Evolutionary conservation across 2,329 filamentous ascomycete genomes (phyloP).

Genomic region (Ophiostoma novo-ulmi): DNA sequence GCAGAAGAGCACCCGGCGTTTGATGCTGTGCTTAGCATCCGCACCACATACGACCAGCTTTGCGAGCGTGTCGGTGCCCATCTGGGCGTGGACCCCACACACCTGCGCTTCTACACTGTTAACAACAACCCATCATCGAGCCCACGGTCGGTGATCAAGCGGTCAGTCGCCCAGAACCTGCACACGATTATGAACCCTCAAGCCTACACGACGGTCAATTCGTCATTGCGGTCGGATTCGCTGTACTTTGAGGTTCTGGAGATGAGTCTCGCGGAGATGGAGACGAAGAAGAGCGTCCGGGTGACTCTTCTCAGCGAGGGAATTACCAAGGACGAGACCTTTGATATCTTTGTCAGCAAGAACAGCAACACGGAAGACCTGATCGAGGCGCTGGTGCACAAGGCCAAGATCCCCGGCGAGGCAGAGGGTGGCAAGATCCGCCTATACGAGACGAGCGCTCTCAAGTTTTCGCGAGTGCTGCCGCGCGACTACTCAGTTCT

Average conservation of each 20-base stretch:
- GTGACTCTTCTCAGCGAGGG: constrained; percentile 83
- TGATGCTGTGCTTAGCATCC: constrained; percentile 72
- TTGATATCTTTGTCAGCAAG: constrained; percentile 82
- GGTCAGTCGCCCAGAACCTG: constrained; percentile 64
- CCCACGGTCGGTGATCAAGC: constrained; percentile 72
- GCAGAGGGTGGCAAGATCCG: constrained; percentile 63
- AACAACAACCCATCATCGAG: constrained; percentile 65
- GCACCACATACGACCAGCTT: constrained; percentile 84
- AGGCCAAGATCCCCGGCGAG: constrained; percentile 73
- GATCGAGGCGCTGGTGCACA: constrained; percentile 69
- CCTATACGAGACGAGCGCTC: constrained; percentile 75
- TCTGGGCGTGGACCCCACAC: constrained; percentile 71
- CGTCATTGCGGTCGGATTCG: constrained; percentile 66
- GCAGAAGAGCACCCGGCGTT: constrained; percentile 61
- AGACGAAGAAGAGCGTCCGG: constrained; percentile 84
- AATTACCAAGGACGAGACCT: constrained; percentile 78
- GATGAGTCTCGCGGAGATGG: constrained; percentile 86
- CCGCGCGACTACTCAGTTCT: constrained; percentile 65
- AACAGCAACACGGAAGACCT: constrained; percentile 76
- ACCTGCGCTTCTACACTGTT: constrained; percentile 87
- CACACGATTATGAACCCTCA: constrained; percentile 71
- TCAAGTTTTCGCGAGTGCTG: constrained; percentile 80
- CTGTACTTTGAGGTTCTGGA: constrained; percentile 92
- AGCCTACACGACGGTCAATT: constrained; percentile 65
- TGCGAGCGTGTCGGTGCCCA: constrained; percentile 76